Evolutionary conservation across 371 early-diverging fungal genomes (phyloP).

Genomic region (Agmasoma carcini): DNA sequence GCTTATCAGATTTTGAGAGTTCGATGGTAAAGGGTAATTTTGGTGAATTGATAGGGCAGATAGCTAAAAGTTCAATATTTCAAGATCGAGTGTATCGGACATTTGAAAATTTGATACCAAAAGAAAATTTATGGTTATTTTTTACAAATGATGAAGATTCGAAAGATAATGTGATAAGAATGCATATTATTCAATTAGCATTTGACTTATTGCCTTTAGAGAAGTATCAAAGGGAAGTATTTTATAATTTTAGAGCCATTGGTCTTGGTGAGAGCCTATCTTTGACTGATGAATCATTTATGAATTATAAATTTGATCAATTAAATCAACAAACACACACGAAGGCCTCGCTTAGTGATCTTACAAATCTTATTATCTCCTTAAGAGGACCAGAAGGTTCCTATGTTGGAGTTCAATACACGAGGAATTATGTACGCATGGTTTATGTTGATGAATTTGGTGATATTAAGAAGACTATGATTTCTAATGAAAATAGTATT

Average conservation of each 20-base stretch:
- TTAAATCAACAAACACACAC: background rate
- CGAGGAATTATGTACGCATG: slow-evolving; percentile 7
- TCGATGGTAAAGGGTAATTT: too few species aligned
- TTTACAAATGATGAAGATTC: too few species aligned
- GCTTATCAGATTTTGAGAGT: too few species aligned
- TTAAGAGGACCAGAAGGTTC: slow-evolving; percentile 7
- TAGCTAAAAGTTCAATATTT: too few species aligned
- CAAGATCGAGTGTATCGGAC: too few species aligned
- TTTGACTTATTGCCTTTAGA: background rate
- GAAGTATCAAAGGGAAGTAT: background rate
- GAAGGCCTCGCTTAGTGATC: background rate
- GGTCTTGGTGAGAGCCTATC: too few species aligned
- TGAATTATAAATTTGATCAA: too few species aligned
- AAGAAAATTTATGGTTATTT: too few species aligned
- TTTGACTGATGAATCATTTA: too few species aligned
- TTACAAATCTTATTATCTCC: slow-evolving; percentile 3
- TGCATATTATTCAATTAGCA: background rate
- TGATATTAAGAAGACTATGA: slow-evolving; percentile 9
- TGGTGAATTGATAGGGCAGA: too few species aligned
- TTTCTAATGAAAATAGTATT: slow-evolving; percentile 1
- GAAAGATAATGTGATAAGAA: background rate
- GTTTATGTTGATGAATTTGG: slow-evolving; percentile 22
- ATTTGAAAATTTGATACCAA: too few species aligned
- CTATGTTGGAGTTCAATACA: slow-evolving; percentile 12
- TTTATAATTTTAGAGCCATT: too few species aligned